Conservation (phyloP, 768 basidiomycete genomes). For the Suillus lakei region DNA sequence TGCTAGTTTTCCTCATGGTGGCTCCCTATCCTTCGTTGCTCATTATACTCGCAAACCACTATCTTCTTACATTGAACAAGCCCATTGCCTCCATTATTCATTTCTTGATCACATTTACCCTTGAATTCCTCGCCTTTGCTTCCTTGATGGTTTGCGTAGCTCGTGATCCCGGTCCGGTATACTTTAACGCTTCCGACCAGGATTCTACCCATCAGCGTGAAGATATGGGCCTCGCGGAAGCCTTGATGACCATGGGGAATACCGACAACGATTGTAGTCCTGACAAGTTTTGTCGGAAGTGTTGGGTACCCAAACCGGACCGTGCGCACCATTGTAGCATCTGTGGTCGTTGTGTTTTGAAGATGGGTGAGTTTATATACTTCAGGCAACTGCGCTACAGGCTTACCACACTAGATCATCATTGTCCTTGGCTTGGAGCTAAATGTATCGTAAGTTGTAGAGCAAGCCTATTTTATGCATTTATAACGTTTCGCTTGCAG, state of each 20-base stretch:
- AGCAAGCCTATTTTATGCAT: not conserved
- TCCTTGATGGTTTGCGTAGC: constrained; percentile 75
- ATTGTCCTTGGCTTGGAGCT: constrained; percentile 83
- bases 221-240: constrained; percentile 60
- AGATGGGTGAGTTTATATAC: constrained; percentile 66
- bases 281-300: constrained; percentile 77
- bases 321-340: constrained; percentile 77
- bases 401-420: constrained; percentile 62
- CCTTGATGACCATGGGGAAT: constrained; percentile 54
- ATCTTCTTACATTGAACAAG: constrained; percentile 58
- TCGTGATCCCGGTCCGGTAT: constrained; percentile 76
- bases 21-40: constrained; percentile 79
- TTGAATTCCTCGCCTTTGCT: constrained; percentile 71
- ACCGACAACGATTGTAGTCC: constrained; percentile 61
- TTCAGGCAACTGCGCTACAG: not conserved
- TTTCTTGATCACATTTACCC: constrained; percentile 60
- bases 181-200: constrained; percentile 24
- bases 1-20: constrained; percentile 58
- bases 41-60: constrained; percentile 67
- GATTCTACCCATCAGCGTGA: constrained; percentile 38
- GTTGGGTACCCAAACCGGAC: constrained; percentile 81
- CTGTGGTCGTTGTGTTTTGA: constrained; percentile 81
- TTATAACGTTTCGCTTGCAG: constrained; percentile 39
- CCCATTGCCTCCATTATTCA: constrained; percentile 55
- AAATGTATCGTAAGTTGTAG: constrained; percentile 70